Base-by-base conservation (phyloP, 2,329 filamentous ascomycete genomes). In the Paraconiothyrium brasiliense region DNA sequence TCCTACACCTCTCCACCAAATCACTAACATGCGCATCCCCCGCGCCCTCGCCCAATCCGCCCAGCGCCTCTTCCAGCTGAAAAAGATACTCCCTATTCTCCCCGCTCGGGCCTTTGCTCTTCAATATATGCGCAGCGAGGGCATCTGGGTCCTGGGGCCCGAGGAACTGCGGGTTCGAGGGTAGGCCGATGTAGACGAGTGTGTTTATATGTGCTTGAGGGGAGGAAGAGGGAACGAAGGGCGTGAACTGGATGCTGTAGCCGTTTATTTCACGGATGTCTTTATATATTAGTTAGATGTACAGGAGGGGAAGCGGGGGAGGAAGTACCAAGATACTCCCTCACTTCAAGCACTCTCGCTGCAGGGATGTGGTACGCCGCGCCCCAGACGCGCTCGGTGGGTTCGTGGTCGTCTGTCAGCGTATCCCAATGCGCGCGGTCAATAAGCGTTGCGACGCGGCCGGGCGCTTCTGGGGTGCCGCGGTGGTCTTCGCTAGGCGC, bases 261-360 rank as follows among this genome's bases (percentile, higher is more conserved):
- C 95, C 95, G 81, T 98, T 97, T 75, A 98, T 97, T 80, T 99
- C 95, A 49, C 95, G 90, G 67, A 97, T 94, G 79, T 98, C 94
- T 50, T 20, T 20, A 20, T 20, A 20, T 20, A 20, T 20, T 20
- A 20, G 20, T 20, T 20, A 20, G 20, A 20, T 20, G 20, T 20
- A 20, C 20, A 1, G 11, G 35, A 30, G 13, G 30, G 30, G 47
- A 34, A 16, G 47, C 6, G 30, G 47, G 30, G 14, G 7, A 34
- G 24, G 47, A 7, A 1, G 30, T 20, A 50, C 48, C 48, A 51
- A 99, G 91, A 77, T 97, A 97, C 61, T 89, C 86, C 69, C 92
- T 90, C 4, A 97, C 94, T 80, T 94, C 90, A 62, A 88, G 85
- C 24, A 96, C 93, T 67, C 89, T 86, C 1, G 87, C 83, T 7